These are phyloP conservation scores for Sporothrix euskadiensis DNA, from an alignment of 2,329 filamentous ascomycete species.

Conservation along the genomic window DNA sequence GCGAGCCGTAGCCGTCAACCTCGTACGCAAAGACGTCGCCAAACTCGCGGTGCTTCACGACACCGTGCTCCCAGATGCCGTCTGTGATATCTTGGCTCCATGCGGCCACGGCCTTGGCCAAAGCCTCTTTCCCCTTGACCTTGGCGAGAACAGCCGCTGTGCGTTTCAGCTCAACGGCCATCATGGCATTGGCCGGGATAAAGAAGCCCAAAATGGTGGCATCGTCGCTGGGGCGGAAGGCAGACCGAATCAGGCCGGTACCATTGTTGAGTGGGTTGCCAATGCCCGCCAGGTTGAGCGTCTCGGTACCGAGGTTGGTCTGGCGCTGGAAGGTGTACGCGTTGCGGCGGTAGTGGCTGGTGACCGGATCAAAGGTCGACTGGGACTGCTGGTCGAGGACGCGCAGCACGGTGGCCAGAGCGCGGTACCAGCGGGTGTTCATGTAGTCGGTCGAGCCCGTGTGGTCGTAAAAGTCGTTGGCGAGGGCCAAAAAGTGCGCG, in stretches of 20 bases:
- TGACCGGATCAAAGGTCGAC: slow-evolving; percentile 73
- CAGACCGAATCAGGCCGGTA: slow-evolving; percentile 84
- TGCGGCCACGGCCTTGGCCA: slow-evolving; percentile 57
- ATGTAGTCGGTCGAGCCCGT: slow-evolving; percentile 74
- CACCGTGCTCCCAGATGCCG: slow-evolving; percentile 81
- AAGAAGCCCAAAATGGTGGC: slow-evolving; percentile 92
- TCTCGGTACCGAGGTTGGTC: slow-evolving; percentile 85
- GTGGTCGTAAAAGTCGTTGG: slow-evolving; percentile 81
- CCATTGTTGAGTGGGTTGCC: slow-evolving; percentile 88
- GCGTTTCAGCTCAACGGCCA: slow-evolving; percentile 81
- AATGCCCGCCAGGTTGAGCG: slow-evolving; percentile 74
- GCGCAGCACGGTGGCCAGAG: slow-evolving; percentile 70
- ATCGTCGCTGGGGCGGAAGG: slow-evolving; percentile 93
- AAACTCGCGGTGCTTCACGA: slow-evolving; percentile 72
- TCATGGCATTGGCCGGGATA: slow-evolving; percentile 95
- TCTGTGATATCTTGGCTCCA: slow-evolving; percentile 66
- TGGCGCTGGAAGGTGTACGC: slow-evolving; percentile 83
- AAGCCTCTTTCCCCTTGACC: slow-evolving; percentile 40
- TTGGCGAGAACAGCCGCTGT: slow-evolving; percentile 68
- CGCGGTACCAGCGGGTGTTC: slow-evolving; percentile 73
- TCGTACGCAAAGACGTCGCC: slow-evolving; percentile 84
- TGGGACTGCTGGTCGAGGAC: slow-evolving; percentile 77
- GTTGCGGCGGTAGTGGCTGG: slow-evolving; percentile 66
- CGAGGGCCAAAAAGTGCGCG: slow-evolving; percentile 82
- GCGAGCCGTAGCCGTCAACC: slow-evolving; percentile 81